Conservation (phyloP, 257 asterid genomes). For the Ilex asprella region DNA sequence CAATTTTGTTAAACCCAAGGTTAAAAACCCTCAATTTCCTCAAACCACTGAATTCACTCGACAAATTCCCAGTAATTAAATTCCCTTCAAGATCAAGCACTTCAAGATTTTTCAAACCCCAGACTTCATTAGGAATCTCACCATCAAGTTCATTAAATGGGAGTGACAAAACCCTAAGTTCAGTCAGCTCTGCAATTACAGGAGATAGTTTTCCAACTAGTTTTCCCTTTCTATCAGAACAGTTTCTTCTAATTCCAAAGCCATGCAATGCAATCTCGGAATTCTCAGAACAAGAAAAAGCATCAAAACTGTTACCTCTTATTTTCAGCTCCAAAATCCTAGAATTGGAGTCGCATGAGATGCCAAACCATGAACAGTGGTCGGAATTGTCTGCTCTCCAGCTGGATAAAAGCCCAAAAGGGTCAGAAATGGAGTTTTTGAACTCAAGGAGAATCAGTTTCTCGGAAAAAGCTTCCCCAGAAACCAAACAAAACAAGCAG, state of each 20-base stretch:
- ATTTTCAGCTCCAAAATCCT: constrained; percentile 23
- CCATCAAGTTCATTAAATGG: constrained; percentile 37
- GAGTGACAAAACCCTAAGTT: constrained; percentile 40
- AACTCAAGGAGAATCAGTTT: constrained; percentile 26
- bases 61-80: constrained; percentile 23
- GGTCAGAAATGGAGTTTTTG: constrained; percentile 33
- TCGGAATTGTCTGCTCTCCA: constrained; percentile 23
- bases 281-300: constrained; percentile 21
- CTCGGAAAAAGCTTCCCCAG: constrained; percentile 22
- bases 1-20: constrained; percentile 26
- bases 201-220: constrained; percentile 31
- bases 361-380: constrained; percentile 41
- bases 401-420: constrained; percentile 28
- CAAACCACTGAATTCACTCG: constrained; percentile 21
- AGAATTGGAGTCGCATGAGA: constrained; percentile 26
- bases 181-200: constrained; percentile 20
- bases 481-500: constrained; percentile 22
- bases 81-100: constrained; percentile 51
- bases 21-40: constrained; percentile 34
- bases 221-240: constrained; percentile 16
- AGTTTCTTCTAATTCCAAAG: constrained; percentile 24
- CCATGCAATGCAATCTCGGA: constrained; percentile 19
- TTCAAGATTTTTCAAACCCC: constrained; percentile 29
- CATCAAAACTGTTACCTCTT: constrained; percentile 28
- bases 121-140: constrained; percentile 32